Percentiles rank a stretch among this genome's conserved stretches.
Evolutionary conservation across 352 stramenopile species (phyloP).

Genomic region (Phytophthora uliginosa): DNA sequence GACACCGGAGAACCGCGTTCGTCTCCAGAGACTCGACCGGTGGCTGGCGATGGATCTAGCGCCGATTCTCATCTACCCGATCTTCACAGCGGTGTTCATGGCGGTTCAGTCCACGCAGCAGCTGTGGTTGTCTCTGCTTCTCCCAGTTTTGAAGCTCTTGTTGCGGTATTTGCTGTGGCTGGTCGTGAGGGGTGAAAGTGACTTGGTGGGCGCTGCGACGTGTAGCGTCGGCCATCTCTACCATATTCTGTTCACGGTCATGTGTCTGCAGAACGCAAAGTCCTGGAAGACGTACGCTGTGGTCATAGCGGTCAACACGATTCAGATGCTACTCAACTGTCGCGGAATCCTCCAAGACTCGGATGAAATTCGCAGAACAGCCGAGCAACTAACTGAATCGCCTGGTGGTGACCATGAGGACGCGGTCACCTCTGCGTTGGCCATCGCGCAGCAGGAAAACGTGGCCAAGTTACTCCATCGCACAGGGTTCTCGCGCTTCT

Average conservation of each 20-base stretch:
- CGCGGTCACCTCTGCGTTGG: conserved; percentile 6
- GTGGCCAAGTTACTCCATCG: conserved; percentile 20
- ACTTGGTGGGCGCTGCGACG: conserved; percentile 29
- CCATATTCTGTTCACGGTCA: conserved; percentile 49
- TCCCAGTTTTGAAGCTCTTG: conserved; percentile 43
- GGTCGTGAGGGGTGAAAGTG: conserved; percentile 26
- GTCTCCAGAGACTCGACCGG: conserved; percentile 19
- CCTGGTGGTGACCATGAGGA: not conserved
- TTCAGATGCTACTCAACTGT: conserved; percentile 38
- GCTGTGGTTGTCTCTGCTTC: conserved; percentile 39
- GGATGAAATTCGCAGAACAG: not conserved
- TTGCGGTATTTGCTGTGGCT: conserved; percentile 31
- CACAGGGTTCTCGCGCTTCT: conserved; percentile 4
- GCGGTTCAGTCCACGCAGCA: conserved; percentile 28
- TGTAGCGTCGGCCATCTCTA: conserved; percentile 41
- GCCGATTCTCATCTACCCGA: conserved; percentile 42
- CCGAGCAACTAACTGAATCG: not conserved
- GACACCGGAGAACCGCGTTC: not conserved
- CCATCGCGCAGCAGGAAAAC: conserved; percentile 5
- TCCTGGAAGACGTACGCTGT: conserved; percentile 34
- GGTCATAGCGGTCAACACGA: conserved; percentile 31
- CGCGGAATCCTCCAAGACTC: conserved; percentile 15
- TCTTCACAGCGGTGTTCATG: conserved; percentile 44
- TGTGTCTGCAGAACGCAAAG: conserved; percentile 52
- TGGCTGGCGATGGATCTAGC: conserved; percentile 21